These are phyloP conservation scores for Paratinospora sagittata DNA, from an alignment of 164 flowering plant genomes.

Conservation along the genomic window DNA sequence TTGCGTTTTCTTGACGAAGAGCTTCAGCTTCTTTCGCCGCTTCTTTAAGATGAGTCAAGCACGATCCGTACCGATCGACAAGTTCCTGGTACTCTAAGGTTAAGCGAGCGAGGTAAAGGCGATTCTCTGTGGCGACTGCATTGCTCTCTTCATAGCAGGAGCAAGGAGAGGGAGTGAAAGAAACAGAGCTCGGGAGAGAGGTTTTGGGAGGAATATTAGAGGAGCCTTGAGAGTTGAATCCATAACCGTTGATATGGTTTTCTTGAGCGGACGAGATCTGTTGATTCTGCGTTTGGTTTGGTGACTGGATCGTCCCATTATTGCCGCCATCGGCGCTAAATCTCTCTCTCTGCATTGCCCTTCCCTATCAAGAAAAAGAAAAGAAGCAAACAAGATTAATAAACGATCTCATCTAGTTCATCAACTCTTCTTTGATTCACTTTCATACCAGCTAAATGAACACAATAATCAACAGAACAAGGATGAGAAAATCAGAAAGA, in stretches of 20 bases:
- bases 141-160: slow-evolving; percentile 20
- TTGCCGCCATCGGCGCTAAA: slow-evolving; percentile 21
- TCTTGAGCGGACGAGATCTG: background rate
- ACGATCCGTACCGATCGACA: slow-evolving; percentile 39
- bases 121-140: slow-evolving; percentile 16
- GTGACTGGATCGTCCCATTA: slow-evolving; percentile 8
- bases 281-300: slow-evolving; percentile 3
- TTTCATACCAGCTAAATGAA: too few relatives aligned
- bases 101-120: slow-evolving; percentile 32
- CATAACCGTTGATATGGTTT: background rate
- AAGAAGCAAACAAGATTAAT: background rate
- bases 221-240: slow-evolving; percentile 4
- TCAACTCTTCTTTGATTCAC: too few relatives aligned
- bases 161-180: slow-evolving; percentile 23
- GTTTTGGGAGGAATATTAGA: slow-evolving; percentile 23
- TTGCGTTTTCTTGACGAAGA: slow-evolving; percentile 58
- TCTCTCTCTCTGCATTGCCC: slow-evolving; percentile 45
- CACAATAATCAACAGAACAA: too few relatives aligned
- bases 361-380: background rate
- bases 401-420: background rate
- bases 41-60: slow-evolving; percentile 50
- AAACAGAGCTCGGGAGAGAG: slow-evolving; percentile 19
- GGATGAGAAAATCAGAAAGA: too few relatives aligned
- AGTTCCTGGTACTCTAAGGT: slow-evolving; percentile 55
- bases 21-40: slow-evolving; percentile 37